Evolutionary conservation across 331 rosid genomes (phyloP), one percentile per base, ranked within the genome.

Genomic region (Malus hybrid): DNA sequence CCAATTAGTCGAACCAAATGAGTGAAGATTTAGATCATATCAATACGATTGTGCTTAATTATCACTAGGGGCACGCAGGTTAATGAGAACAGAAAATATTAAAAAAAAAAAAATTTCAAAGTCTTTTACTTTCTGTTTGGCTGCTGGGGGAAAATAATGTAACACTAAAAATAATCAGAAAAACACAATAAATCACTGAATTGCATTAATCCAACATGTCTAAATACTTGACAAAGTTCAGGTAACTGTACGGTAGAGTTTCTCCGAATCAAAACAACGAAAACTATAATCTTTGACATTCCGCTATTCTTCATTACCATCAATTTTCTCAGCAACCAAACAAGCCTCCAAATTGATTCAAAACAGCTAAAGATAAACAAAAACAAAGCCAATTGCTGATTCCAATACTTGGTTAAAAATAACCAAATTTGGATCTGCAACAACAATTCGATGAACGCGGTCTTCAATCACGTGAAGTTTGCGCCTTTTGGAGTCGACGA

Each of bases 281-380:
- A 53, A 46, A 6, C 22, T 10, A 10, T 4, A 66, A 74, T 53
- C 53, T 16, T 70, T 5, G 58, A 68, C 76, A 33, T 65, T 32
- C 46, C 67, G 63, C 22, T 63, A 46, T 71, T 29, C 65, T 6
- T 36, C 36, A 60, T 53, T 58, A 48, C 63, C 79, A 10, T 30
- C 58, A 6, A 77, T 76, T 76, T 19, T 44, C 70, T 66, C 66
- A 69, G 62, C 77, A 79, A 74, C 48, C 78, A 78, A 82, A 72
- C 18, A 18, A 61, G 6, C 48, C 78, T 61, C 67, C 16, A 62
- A 20, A 14, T 16, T n/a, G 2, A 26, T 19, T 18, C 6, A 68
- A 48, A 63, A 32, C 26, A 13, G 57, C 26, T 24, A 11, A 33
- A 14, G 32, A 28, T 11, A 55, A 6, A 68, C 62, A 19, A 24